A percentile compares a stretch with the other conserved stretches of the same genome.
Conservation (phyloP, 768 basidiomycete genomes). For the Atractiella rhizophila region DNA sequence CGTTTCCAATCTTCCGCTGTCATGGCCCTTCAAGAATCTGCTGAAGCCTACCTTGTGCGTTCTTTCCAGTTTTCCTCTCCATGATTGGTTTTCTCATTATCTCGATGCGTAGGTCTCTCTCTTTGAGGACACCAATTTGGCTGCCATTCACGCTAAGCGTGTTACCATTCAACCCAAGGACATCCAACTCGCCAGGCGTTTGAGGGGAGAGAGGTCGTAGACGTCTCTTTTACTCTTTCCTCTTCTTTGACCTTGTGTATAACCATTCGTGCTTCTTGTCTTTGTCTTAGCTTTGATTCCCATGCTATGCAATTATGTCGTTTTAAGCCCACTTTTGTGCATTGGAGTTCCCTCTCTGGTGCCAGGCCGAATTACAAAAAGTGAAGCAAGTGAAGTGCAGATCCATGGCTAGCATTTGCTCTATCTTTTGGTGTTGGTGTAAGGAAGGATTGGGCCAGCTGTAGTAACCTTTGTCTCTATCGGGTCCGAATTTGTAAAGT, state of each 20-base stretch:
- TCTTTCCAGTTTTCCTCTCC: conserved; percentile 23
- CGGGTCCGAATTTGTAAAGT: no score
- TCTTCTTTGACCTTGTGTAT: neutral
- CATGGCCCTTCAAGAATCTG: conserved; percentile 31
- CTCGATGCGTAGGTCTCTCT: neutral
- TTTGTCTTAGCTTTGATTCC: no score
- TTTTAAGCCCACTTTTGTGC: no score
- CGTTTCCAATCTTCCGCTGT: conserved; percentile 31
- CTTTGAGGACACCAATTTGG: conserved; percentile 27
- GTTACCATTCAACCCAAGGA: conserved; percentile 37
- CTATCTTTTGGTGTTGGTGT: no score
- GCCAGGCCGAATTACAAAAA: no score
- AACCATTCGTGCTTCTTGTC: no score
- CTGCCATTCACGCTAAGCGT: conserved; percentile 21
- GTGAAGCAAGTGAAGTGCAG: no score
- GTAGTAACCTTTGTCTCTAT: no score
- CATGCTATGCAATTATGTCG: no score
- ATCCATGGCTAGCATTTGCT: no score
- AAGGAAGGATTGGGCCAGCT: no score
- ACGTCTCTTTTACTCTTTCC: neutral
- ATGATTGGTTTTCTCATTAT: neutral
- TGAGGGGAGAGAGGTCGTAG: neutral
- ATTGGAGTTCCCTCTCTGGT: no score
- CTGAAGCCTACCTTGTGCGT: conserved; percentile 31
- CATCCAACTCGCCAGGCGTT: conserved; percentile 79